These are phyloP conservation scores for Clohesyomyces aquaticus DNA, from an alignment of 495 filamentous ascomycete species.

Conservation along the genomic window DNA sequence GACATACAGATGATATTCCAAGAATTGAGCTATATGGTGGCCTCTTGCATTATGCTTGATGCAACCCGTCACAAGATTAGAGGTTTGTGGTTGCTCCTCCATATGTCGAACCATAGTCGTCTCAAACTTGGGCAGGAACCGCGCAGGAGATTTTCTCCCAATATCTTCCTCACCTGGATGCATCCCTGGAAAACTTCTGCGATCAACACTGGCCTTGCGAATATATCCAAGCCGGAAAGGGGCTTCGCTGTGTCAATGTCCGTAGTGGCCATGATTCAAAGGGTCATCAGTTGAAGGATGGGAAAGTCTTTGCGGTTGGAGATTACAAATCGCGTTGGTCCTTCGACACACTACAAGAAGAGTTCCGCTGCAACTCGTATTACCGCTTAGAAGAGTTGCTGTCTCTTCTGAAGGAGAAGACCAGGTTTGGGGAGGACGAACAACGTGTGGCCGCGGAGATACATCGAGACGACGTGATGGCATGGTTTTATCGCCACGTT, in stretches of 20 bases:
- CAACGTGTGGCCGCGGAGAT: slow-evolving; percentile 33
- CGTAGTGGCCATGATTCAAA: slow-evolving; percentile 53
- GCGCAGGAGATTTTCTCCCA: slow-evolving; percentile 6
- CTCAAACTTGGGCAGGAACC: neutral
- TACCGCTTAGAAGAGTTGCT: slow-evolving; percentile 23
- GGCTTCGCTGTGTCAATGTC: slow-evolving; percentile 52
- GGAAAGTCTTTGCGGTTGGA: slow-evolving; percentile 53
- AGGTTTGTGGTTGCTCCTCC: slow-evolving; percentile 38
- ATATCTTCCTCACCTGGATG: slow-evolving; percentile 50
- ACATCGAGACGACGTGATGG: neutral
- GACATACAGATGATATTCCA: slow-evolving; percentile 51
- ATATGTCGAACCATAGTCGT: neutral
- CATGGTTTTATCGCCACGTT: slow-evolving; percentile 42
- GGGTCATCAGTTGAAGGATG: slow-evolving; percentile 56
- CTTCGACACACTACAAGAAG: no score
- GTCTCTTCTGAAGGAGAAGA: slow-evolving; percentile 10
- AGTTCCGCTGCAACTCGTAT: slow-evolving; percentile 43
- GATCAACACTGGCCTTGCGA: slow-evolving; percentile 55
- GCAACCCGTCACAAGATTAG: slow-evolving; percentile 51
- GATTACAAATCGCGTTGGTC: slow-evolving; percentile 53
- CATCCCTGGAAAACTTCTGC: slow-evolving; percentile 56
- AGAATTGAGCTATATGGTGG: slow-evolving; percentile 56
- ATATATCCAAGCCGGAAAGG: slow-evolving; percentile 45
- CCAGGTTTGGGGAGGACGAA: no score
- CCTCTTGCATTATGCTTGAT: slow-evolving; percentile 59